These are phyloP conservation scores for Fraxinus sp. DNA, from an alignment of 305 asterid genomes.

Conservation along the genomic window DNA sequence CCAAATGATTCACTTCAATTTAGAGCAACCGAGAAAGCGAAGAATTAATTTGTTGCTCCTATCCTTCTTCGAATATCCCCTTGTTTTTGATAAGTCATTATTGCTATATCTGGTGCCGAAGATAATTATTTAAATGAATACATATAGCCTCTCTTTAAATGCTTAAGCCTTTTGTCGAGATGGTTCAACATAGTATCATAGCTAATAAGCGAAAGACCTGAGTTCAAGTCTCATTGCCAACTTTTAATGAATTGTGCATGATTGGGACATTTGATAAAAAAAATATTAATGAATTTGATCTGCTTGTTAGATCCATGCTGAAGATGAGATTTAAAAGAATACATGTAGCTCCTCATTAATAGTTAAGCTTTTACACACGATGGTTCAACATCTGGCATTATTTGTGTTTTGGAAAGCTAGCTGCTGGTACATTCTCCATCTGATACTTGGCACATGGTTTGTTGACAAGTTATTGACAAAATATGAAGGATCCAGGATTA, in stretches of 20 bases:
- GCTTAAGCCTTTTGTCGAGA: neutral
- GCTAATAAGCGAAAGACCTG: neutral
- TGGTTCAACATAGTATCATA: neutral
- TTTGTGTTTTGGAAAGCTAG: neutral
- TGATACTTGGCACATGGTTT: conserved; percentile 15
- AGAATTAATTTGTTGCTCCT: conserved; percentile 11
- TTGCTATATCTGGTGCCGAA: conserved; percentile 1
- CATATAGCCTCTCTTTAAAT: neutral
- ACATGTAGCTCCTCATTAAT: neutral
- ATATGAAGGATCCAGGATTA: conserved; percentile 3
- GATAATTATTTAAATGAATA: neutral
- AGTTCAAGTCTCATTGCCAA: neutral
- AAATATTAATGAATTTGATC: neutral
- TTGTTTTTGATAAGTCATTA: conserved; percentile 2
- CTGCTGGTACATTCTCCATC: neutral
- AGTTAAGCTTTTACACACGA: neutral
- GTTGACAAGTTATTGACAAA: neutral
- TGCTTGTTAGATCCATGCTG: neutral
- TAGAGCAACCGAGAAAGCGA: conserved; percentile 13
- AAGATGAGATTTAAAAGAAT: neutral
- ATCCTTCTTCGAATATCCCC: conserved; percentile 18
- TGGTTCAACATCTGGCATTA: conserved; percentile 4
- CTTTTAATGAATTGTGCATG: neutral
- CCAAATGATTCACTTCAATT: conserved; percentile 28
- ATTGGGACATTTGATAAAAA: neutral